phyloP scores from a whole-genome alignment of 768 basidiomycete species.

The Psilocybe cyanescens region DNA sequence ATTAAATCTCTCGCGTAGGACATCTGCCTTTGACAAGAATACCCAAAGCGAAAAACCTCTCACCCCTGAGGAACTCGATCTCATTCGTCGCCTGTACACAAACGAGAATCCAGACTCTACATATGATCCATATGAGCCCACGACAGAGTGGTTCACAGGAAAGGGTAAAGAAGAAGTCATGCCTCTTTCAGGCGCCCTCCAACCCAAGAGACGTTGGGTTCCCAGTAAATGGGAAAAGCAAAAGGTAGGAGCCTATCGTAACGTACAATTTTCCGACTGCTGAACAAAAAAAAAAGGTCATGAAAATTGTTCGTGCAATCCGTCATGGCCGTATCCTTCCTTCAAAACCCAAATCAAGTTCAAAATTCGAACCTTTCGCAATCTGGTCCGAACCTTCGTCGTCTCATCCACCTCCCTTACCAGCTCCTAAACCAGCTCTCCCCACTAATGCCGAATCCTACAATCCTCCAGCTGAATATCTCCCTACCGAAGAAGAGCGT shows the following conservation, averaged over 20 bases:
- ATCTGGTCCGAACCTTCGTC: constrained; percentile 89
- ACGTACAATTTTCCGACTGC: neutral
- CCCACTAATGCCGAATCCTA: constrained; percentile 97
- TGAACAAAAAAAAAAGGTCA: constrained; percentile 61
- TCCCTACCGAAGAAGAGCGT: constrained; percentile 82
- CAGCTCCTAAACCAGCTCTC: constrained; percentile 88
- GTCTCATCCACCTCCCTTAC: constrained; percentile 81
- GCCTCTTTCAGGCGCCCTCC: constrained; percentile 89
- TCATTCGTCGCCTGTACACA: constrained; percentile 88
- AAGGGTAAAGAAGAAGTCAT: constrained; percentile 94
- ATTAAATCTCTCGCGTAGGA: constrained; percentile 53
- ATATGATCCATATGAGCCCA: constrained; percentile 94
- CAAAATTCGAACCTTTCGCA: constrained; percentile 75
- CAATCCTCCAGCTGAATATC: constrained; percentile 97
- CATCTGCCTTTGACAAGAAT: constrained; percentile 89
- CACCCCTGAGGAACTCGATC: constrained; percentile 89
- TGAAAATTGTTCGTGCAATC: constrained; percentile 99
- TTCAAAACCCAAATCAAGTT: constrained; percentile 79
- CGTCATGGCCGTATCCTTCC: constrained; percentile 93
- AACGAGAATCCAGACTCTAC: constrained; percentile 89
- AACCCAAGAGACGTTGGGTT: constrained; percentile 96
- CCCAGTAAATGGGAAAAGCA: constrained; percentile 99
- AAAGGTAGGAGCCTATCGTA: constrained; percentile 65
- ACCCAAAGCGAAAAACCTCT: constrained; percentile 85
- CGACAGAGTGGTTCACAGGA: constrained; percentile 95